Conservation (phyloP, 176 grass and related monocot species). For the Hyparrhenia diplandra region DNA sequence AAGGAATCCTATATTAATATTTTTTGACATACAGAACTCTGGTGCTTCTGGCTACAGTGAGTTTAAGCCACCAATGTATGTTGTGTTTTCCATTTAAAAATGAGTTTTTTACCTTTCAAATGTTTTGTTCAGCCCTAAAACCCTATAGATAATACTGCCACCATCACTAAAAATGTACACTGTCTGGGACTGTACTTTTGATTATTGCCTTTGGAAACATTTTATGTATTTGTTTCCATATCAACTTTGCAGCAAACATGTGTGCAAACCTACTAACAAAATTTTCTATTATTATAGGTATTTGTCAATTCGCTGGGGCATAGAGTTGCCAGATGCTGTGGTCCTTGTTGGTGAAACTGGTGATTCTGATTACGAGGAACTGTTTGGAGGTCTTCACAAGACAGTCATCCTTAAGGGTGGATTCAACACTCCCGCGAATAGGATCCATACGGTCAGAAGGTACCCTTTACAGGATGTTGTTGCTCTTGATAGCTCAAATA, state of each 20-base stretch:
- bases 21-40: neutral
- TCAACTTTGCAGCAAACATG: neutral
- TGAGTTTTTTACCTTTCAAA: neutral
- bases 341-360: conserved; percentile 78
- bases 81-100: neutral
- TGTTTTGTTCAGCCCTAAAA: conserved; percentile 8
- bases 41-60: neutral
- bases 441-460: conserved; percentile 52
- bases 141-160: neutral
- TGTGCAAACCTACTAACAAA: neutral
- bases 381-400: conserved; percentile 84
- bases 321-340: conserved; percentile 58
- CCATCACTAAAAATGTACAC: neutral
- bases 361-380: conserved; percentile 82
- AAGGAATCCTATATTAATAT: neutral
- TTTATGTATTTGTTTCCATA: neutral
- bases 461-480: conserved; percentile 82
- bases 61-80: neutral
- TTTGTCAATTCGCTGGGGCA: conserved; percentile 81
- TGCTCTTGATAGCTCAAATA: conserved; percentile 69
- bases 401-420: conserved; percentile 74
- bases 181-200: neutral
- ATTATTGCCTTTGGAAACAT: neutral
- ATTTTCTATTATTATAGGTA: conserved; percentile 53
- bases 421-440: conserved; percentile 65